Evolutionary conservation across 306 rosid genomes (phyloP).

Genomic region (Pyrus betulifolia): DNA sequence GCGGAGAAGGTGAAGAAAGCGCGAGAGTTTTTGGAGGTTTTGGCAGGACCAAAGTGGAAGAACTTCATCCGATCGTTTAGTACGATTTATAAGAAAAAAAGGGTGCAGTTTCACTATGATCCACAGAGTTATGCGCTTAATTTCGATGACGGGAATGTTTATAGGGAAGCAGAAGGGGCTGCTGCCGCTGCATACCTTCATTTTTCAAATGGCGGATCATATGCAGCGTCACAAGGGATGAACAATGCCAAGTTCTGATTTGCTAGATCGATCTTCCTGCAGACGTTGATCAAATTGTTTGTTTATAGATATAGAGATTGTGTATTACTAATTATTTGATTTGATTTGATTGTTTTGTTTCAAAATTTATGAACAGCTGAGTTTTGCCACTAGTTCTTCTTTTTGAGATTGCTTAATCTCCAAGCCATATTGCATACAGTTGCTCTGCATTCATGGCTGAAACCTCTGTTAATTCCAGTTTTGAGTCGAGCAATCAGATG

Average conservation of each 20-base stretch:
- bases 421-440: not conserved
- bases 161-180: not conserved
- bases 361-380: not conserved
- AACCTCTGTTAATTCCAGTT: no score
- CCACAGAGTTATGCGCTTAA: constrained; percentile 44
- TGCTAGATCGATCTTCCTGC: no score
- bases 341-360: not conserved
- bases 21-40: constrained; percentile 13
- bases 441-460: no score
- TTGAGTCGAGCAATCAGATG: not conserved
- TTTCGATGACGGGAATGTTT: constrained; percentile 34
- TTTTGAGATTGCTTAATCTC: not conserved
- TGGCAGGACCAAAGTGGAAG: constrained; percentile 40
- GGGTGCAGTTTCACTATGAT: constrained; percentile 31
- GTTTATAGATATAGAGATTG: not conserved
- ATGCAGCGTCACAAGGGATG: constrained; percentile 9
- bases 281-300: not conserved
- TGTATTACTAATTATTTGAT: not conserved
- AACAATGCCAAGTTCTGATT: not conserved
- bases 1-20: constrained; percentile 19
- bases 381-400: not conserved
- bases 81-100: constrained; percentile 10
- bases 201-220: constrained; percentile 13
- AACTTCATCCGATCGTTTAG: constrained; percentile 12
- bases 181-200: not conserved